Evolutionary conservation across 306 rosid genomes (phyloP), one percentile per base, ranked within the genome.

Genomic region (Lathyrus sativus): DNA sequence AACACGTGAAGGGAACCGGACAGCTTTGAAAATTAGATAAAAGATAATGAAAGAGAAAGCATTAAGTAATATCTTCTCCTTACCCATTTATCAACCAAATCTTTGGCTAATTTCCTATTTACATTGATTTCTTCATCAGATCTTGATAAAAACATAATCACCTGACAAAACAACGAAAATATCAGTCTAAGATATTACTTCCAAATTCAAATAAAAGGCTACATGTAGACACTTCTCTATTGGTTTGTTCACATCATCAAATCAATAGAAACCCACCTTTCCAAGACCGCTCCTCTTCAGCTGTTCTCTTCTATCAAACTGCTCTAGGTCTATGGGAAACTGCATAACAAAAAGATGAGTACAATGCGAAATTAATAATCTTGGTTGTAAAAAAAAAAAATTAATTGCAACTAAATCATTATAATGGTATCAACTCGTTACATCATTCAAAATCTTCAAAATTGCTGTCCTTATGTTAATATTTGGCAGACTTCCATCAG

Each of bases 251-350:
- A 61, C 58, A 53, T 35, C 28, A 38, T 61, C 6, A 68, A 56
- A 38, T 61, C 6, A 68, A 56, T 4, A 8, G 37, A 61, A 64
- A 49, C 73, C 80, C 50, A 75, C 98, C 95, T 89, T 92, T 68
- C 98, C 98, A 62, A 92, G 92, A 57, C 98, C 98, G 83, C 98
- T 92, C 83, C 70, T 85, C 88, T 89, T 92, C 91, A 92, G 86
- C 76, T 92, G 96, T 54, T 89, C 96, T 79, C 83, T 88, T 86
- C 98, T 86, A 78, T 92, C 98, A 76, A 78, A 85, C 67, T 89
- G 96, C 76, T 88, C 98, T 49, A 89, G 89, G 79, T 92, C 96
- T 49, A 92, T 84, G 53, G 96, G 98, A 66, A 83, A 88, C 98
- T 92, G 79, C 89, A 87, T 37, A 33, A 35, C 55, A 75, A 64